Evolutionary conservation across 1,284 basidiomycete genomes (phyloP), one percentile per base, ranked within the genome.

Genomic region (Papiliotrema flavescens): DNA sequence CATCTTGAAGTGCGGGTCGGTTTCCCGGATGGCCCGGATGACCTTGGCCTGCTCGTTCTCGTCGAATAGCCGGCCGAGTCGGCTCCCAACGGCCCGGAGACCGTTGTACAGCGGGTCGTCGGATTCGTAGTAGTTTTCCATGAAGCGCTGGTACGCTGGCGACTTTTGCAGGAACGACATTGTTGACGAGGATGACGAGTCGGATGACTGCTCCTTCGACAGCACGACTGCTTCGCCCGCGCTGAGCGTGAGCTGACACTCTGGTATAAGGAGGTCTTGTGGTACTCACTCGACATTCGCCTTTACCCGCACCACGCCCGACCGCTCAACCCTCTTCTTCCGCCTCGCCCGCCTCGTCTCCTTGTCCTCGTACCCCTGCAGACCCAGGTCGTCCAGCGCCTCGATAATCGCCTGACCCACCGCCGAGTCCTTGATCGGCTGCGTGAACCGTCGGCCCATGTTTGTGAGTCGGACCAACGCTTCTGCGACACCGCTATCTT

Each of bases 31-130:
- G 67, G 87, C 79, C 51, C 90, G 83, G 67, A 89, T 86, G 23
- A 98, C 96, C 71, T 89, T 89, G 14, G 93, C 95, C 41, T 89
- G 95, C 80, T 99, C 96, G 69, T 92, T 99, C 78, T 99, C 96
- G 61, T 97, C 95, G 66, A 97, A 95, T 60, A 78, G 74, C 81
- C 88, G 89, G 1, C 89, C 90, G 46, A 98, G 82, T 1, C 88
- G 90, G 48, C 86, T 83, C 1, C 93, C 94, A 41, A 97, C 86
- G 2, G 83, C 81, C 43, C 96, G 87, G 54, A 97, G 66, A 3
- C 87, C 85, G 26, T 87, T 84, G 35, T 98, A 81, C 46, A 97
- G 78, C 1, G 94, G 89, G 67, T 95, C 89, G 74, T 99, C 96
- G 1, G 92, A 95, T 70, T 98, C 94, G 66, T 94, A 85, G 72